Evolutionary conservation across 2,329 filamentous ascomycete species (phyloP), one percentile per base, ranked within the genome.

Genomic region (Alternaria arbusti): DNA sequence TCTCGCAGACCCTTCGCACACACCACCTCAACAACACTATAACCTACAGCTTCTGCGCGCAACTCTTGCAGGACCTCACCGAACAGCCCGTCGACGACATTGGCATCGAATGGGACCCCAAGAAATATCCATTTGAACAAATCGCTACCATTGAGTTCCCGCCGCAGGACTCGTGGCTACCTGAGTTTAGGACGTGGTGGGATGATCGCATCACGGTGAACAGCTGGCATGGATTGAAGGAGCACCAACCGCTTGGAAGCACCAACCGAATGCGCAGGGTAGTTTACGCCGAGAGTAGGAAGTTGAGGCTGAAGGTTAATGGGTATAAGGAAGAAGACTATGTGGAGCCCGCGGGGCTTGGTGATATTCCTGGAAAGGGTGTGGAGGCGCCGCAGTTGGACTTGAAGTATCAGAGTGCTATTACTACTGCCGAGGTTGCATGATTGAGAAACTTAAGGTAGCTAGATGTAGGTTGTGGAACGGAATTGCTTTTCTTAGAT

Each of bases 51-150:
- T 83, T 85, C 66, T 80, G 84, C 66, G 81, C 83, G 2, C 83
- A 85, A 65, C 74, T 85, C 0, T 78, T 80, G 10, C 82, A 84
- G 55, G 82, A 84, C 57, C 71, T 86, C 1, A 72, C 81, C 1
- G 81, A 85, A 17, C 82, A 85, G 67, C 80, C 81, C 30, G 70
- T 74, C 15, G 65, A 73, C 30, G 67, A 72, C 55, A 72, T 73
- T 32, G 81, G 82, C 11, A 81, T 72, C 22, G 72, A 78, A 7
- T 85, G 83, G 83, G 82, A 86, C 50, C 72, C 78, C 4, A 78
- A 81, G 40, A 84, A 82, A 50, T 85, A 83, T 58, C 83, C 83
- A 2, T 85, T 79, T 73, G 81, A 85, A 65, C 83, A 81, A 2
- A 79, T 85, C 6, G 84, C 81, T 2, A 78, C 75, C 7, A 62